Conservation (phyloP, 1,284 basidiomycete species). For the Cronartium ribicola region DNA sequence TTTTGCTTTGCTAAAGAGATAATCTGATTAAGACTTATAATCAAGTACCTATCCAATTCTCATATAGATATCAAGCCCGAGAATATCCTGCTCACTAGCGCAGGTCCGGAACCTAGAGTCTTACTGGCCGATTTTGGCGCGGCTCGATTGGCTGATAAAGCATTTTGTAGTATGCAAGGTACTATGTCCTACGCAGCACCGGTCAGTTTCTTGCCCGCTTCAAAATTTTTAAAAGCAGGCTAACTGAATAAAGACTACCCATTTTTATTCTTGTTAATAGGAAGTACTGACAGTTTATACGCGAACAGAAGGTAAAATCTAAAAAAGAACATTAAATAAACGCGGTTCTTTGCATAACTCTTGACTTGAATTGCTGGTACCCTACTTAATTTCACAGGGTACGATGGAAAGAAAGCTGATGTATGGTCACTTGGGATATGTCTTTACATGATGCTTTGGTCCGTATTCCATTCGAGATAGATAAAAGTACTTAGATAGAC, state of each 20-base stretch:
- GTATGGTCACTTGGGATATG: conserved; percentile 38
- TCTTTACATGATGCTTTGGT: conserved; percentile 41
- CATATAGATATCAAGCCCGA: conserved; percentile 39
- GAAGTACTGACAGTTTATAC: conserved; percentile 42
- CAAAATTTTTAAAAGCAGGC: background rate
- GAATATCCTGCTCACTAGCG: conserved; percentile 29
- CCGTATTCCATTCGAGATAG: background rate
- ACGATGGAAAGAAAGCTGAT: conserved; percentile 41
- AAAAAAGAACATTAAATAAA: background rate
- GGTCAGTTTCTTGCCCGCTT: too few species aligned
- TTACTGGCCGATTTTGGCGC: conserved; percentile 39
- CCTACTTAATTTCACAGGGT: conserved; percentile 16
- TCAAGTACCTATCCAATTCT: background rate
- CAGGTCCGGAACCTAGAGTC: conserved; percentile 27
- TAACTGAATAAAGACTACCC: background rate
- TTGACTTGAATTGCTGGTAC: too few species aligned
- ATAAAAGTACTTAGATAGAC: background rate
- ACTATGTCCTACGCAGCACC: conserved; percentile 42
- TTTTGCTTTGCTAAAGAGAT: background rate
- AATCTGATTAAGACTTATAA: background rate
- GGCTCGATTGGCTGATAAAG: conserved; percentile 38
- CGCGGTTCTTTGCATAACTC: background rate
- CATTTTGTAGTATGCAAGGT: conserved; percentile 41
- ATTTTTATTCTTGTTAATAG: conserved; percentile 6
- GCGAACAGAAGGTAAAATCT: conserved; percentile 20